phyloP scores from a whole-genome alignment of 768 basidiomycete species.

The Rhodocollybia butyracea region DNA sequence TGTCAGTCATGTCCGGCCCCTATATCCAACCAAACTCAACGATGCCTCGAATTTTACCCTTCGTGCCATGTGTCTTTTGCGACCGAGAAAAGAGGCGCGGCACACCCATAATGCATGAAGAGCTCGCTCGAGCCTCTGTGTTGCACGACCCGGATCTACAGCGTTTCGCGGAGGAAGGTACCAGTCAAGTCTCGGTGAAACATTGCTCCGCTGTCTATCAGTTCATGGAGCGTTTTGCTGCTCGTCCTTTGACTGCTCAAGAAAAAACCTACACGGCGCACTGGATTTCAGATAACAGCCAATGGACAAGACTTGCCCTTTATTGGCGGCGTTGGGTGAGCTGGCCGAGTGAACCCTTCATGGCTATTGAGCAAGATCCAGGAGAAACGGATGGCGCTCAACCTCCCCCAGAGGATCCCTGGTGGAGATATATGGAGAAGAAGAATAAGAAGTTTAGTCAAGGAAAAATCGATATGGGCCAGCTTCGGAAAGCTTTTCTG shows the following conservation, averaged over 20 bases:
- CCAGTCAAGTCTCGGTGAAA: too few species aligned
- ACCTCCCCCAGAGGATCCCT: neutral
- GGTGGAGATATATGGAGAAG: neutral
- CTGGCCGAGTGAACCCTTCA: neutral
- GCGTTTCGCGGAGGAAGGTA: neutral
- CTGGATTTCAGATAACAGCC: neutral
- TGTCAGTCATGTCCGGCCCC: constrained; percentile 12
- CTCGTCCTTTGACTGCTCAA: neutral
- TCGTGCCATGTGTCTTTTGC: neutral
- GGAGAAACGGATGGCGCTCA: neutral
- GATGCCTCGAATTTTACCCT: neutral
- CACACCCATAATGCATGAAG: neutral
- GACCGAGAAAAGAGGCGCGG: neutral
- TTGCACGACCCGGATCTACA: neutral
- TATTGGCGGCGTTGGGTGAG: neutral
- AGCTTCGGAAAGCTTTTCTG: neutral
- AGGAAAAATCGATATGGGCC: neutral
- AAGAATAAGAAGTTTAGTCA: neutral
- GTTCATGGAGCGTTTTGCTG: neutral
- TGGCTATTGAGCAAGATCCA: constrained; percentile 3
- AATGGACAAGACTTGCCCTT: neutral
- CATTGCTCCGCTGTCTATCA: neutral
- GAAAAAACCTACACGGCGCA: neutral
- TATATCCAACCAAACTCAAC: constrained; percentile 7
- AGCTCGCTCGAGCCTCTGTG: neutral